Base-by-base conservation (phyloP, 2,329 filamentous ascomycete species). In the Colletotrichum agaves region DNA sequence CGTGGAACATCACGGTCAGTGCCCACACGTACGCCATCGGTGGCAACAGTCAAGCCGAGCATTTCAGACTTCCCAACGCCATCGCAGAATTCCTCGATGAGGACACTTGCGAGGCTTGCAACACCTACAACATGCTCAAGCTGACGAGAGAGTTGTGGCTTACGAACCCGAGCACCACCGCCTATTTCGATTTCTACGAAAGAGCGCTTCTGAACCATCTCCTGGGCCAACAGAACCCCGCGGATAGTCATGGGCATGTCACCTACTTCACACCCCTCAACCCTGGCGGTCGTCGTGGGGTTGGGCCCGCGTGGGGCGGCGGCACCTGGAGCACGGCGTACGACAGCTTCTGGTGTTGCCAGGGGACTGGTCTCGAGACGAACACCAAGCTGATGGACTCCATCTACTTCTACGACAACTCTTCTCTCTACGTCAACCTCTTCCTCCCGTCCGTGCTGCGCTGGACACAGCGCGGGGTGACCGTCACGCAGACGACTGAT, bases 51-150 rank as follows among this genome's bases (percentile, higher is more conserved):
- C 81, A 86, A 67, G 78, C 82, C 0, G 85, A 87, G 71, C 85
- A 87, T 72, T 87, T 87, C 72, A 79, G 76, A 13, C 73, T 74
- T 0, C 77, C 84, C 0, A 78, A 85, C 65, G 81, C 78, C 10
- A 86, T 86, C 60, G 76, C 84, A 0, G 72, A 70, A 3, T 82
- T 79, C 58, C 75, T 87, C 11, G 74, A 73, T 3, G 71, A 75
- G 0, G 85, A 87, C 71, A 86, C 84, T 0, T 80, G 79, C 49
- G 85, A 87, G 73, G 79, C 79, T 2, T 87, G 85, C 74, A 86
- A 87, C 73, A 84, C 83, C 0, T 86, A 86, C 72, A 87, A 87
- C 71, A 87, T 87, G 85, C 81, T 87, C 50, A 86, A 86, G 72
- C 74, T 87, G 39, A 85, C 85, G 0, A 79, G 83, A 1, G 83